Conservation (phyloP, 2,329 filamentous ascomycete species). For the Talaromyces verruculosus region DNA sequence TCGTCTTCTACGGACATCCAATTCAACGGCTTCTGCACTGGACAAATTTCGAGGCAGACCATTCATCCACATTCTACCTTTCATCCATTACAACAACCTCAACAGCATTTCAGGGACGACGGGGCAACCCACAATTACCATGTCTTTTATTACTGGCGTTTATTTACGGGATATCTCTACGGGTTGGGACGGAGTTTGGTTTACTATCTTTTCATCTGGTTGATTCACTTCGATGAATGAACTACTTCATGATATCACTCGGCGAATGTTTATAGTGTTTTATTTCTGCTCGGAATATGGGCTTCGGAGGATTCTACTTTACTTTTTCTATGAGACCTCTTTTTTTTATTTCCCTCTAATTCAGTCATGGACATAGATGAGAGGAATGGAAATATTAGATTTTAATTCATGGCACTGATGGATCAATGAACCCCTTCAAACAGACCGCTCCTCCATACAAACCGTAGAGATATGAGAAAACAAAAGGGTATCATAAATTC, state of each 20-base stretch:
- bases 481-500: slow-evolving; percentile 5
- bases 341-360: not conserved
- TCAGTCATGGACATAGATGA: slow-evolving; percentile 1
- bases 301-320: not conserved
- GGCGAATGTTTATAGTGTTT: slow-evolving; percentile 18
- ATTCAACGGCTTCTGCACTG: not conserved
- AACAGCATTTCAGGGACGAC: slow-evolving; percentile 1
- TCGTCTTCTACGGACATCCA: not conserved
- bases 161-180: slow-evolving; percentile 12
- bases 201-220: slow-evolving; percentile 1
- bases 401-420: slow-evolving; percentile 1
- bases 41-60: not conserved
- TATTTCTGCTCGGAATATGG: not conserved
- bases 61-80: not conserved
- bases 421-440: not conserved
- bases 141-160: slow-evolving; percentile 14
- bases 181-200: slow-evolving; percentile 9
- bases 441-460: not conserved
- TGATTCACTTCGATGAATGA: slow-evolving; percentile 19
- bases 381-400: slow-evolving; percentile 1
- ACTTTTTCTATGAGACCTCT: not conserved
- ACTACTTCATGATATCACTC: slow-evolving; percentile 22
- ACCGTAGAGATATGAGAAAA: not conserved
- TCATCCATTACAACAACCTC: not conserved
- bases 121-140: slow-evolving; percentile 2